Base-by-base conservation (phyloP, 129 eudicot species). In the Flaveria linearis region DNA sequence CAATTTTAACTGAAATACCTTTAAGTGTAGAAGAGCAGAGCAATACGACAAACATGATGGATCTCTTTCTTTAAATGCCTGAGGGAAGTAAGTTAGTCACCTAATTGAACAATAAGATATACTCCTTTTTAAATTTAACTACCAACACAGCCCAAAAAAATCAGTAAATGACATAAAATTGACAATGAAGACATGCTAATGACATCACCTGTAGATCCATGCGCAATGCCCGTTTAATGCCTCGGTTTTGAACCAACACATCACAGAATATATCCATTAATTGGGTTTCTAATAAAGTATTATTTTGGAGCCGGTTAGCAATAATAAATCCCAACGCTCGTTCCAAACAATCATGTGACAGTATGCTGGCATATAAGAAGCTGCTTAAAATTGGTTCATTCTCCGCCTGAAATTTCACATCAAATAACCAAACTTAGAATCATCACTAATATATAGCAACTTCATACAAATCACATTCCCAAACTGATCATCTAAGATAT, bases 361-460 rank as follows among this genome's bases (percentile, higher is more conserved):
- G 81, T 61, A 88, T 68, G 69, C 93, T 88, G 62, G 93, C 87
- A 77, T 88, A 88, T 79, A 88, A 84, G 76, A 83, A 88, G 85
- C 90, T 86, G 85, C 90, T 88, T 76, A 88, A 78, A 63, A 88
- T 86, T 52, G 93, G 93, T 83, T 88, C 93, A 80, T 86, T 88
- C 61, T 88, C 93, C 18, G 93, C 93, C 93, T 88, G 93, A 69
- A 83, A 79, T 25, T 72, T 66, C 42, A 36, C 20, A 67, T 66
- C 25, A 58, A 62, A 71, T 15, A 82, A 46, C 57, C 63, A 76
- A 82, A 30, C 45, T 71, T 56, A 62, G 36, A 71, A n/a, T 30
- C 36, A 79, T 43, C 20, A 56, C 58, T 72, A 72, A 22, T 1
- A 22, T 43, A 4, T 25, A 58, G 7, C 18, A 13, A 30, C 33